A percentile compares a stretch with the other conserved stretches of the same genome.
These are phyloP conservation scores for Clavispora carvajalis DNA, from an alignment of 805 yeast genomes.

Conservation along the genomic window DNA sequence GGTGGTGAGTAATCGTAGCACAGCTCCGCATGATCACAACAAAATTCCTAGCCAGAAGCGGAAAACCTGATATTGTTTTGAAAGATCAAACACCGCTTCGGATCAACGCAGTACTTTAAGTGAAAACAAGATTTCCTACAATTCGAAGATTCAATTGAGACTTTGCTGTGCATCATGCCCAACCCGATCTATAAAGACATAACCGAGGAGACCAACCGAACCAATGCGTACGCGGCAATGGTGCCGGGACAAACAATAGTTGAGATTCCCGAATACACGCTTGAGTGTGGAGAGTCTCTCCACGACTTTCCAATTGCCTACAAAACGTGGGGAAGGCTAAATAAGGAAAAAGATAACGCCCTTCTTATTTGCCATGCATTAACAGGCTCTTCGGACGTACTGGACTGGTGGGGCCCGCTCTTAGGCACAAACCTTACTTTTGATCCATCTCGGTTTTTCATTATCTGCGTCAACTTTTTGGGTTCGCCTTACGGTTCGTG, in stretches of 20 bases:
- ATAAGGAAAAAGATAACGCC: constrained; percentile 64
- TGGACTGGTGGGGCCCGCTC: constrained; percentile 99
- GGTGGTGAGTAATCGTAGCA: background rate
- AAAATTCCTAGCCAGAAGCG: background rate
- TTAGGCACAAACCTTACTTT: constrained; percentile 82
- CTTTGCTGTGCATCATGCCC: background rate
- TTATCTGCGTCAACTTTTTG: constrained; percentile 84
- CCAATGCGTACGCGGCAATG: constrained; percentile 64
- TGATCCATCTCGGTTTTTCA: constrained; percentile 83
- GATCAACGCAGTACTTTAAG: no score
- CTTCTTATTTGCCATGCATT: constrained; percentile 93
- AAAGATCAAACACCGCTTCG: no score
- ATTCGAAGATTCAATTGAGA: background rate
- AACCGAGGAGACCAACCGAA: constrained; percentile 39
- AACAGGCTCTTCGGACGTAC: constrained; percentile 91
- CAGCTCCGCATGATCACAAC: background rate
- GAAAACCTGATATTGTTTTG: background rate
- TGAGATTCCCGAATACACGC: constrained; percentile 62
- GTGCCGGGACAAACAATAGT: constrained; percentile 77
- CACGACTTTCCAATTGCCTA: constrained; percentile 84
- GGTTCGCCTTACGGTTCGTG: constrained; percentile 97
- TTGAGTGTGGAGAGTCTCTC: constrained; percentile 80
- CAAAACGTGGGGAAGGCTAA: constrained; percentile 91
- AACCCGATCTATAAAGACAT: constrained; percentile 31
- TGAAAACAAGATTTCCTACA: background rate